A percentile compares a stretch with the other conserved stretches of the same genome.
Evolutionary conservation across 2,329 filamentous ascomycete species (phyloP).

Genomic region (Plectosphaerella sp.): DNA sequence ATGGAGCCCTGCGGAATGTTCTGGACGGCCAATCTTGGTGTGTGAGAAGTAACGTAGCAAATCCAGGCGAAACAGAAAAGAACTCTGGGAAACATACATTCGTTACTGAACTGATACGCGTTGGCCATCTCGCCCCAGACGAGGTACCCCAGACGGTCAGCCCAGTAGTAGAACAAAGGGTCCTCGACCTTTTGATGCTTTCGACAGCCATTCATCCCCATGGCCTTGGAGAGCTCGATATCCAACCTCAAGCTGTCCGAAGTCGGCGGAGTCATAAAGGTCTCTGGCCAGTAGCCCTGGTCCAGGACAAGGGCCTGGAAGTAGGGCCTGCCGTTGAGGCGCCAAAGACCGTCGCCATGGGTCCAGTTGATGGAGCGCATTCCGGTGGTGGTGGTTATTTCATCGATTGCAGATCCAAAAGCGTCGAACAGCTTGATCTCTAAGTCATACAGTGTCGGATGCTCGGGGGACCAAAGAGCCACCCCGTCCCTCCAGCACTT

Average conservation of each 20-base stretch:
- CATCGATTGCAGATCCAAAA: conserved; percentile 40
- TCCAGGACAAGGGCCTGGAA: conserved; percentile 59
- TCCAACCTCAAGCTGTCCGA: conserved; percentile 41
- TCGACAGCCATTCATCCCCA: conserved; percentile 62
- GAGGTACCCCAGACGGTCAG: conserved; percentile 55
- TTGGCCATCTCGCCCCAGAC: conserved; percentile 65
- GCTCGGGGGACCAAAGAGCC: conserved; percentile 59
- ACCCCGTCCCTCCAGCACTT: conserved; percentile 47
- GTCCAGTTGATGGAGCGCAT: conserved; percentile 59
- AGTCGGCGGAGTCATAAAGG: conserved; percentile 54
- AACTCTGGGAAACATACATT: conserved; percentile 13
- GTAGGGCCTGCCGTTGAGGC: conserved; percentile 52
- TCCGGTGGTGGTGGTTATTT: conserved; percentile 55
- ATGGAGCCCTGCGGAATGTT: too few relatives aligned
- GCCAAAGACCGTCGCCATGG: conserved; percentile 52
- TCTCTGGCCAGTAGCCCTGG: conserved; percentile 60
- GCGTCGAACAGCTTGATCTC: conserved; percentile 45
- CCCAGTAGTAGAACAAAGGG: conserved; percentile 57
- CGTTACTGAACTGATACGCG: conserved; percentile 55
- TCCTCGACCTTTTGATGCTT: conserved; percentile 64
- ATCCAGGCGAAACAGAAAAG: too few relatives aligned
- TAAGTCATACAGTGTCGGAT: conserved; percentile 53
- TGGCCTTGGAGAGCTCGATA: conserved; percentile 51
- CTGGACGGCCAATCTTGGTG: too few relatives aligned
- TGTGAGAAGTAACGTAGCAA: too few relatives aligned